Evolutionary conservation across 495 filamentous ascomycete species (phyloP), one percentile per base, ranked within the genome.

Genomic region (Annulohypoxylon moriforme): DNA sequence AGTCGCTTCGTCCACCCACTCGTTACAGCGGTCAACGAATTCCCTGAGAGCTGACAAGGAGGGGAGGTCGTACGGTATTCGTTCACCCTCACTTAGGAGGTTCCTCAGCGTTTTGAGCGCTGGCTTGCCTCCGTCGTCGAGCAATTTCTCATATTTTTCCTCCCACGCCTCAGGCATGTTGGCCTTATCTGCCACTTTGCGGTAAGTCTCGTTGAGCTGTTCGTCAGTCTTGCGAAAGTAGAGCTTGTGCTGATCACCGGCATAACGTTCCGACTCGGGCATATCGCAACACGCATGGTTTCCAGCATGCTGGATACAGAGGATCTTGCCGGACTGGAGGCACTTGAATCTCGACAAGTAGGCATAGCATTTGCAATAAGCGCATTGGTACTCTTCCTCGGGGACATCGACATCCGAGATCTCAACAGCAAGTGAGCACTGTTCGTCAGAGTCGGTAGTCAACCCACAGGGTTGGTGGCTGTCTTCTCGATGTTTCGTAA

Each of bases 1-100:
- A 69, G 92, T 94, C 64, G 96, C 96, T 81, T 98, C 95, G 69
- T 99, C 96, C 69, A 98, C 94, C 93, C 96, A 97, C 79, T 97
- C 94, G 81, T 97, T 96, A 83, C 94, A 97, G 72, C 91, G 90
- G 72, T 96, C 93, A 79, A 98, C 96, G 83, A 95, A 98, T 68
- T 88, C 85, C 81, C 89, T 92, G 76, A 99, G 89, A 75, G 89
- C 86, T 73, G 90, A 88, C 63, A 99, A 85, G 69, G 93, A 93
- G 70, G 91, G 89, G 67, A 99, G 86, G 70, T 94, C 93, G 85
- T 93, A 97, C 65, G 94, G 94, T 78, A 98, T 98, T 84, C 93
- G 93, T 82, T 99, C 96, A 81, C 96, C 96, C 87, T 99, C 96
- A 80, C 86, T 91, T 27, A 98, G 85, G 58, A 99, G 87, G 60